These are phyloP conservation scores for Tetrahymena borealis DNA, from an alignment of 73 alveolate genomes.

Conservation along the genomic window DNA sequence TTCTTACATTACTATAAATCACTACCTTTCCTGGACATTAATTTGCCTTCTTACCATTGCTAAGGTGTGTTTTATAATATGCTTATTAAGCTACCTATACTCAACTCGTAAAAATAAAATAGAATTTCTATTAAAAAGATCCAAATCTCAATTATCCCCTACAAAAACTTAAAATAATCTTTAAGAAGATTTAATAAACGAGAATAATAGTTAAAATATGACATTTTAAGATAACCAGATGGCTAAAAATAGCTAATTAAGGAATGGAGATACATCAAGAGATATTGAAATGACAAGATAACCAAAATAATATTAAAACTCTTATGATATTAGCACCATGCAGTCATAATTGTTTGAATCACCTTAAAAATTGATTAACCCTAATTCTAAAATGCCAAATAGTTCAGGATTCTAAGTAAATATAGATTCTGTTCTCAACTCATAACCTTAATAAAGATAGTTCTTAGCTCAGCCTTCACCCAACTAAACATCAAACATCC, in stretches of 20 bases:
- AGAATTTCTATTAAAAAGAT: neutral
- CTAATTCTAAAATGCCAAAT: neutral
- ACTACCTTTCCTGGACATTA: neutral
- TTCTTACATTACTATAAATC: neutral
- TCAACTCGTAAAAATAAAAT: neutral
- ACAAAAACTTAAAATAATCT: neutral
- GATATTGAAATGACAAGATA: neutral
- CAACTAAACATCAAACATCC: neutral
- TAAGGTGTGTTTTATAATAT: neutral
- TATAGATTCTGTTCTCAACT: neutral
- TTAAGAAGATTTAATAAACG: neutral
- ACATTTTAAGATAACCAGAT: too few species aligned
- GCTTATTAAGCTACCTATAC: neutral
- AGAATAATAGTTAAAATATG: neutral
- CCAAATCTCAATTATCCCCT: neutral
- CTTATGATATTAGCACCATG: neutral
- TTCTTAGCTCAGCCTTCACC: neutral
- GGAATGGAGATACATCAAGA: neutral
- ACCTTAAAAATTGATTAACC: neutral
- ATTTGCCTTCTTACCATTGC: neutral
- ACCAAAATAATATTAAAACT: neutral
- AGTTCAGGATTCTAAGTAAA: neutral
- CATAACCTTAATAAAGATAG: neutral
- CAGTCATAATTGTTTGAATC: neutral
- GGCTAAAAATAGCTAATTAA: too few species aligned